phyloP scores from a whole-genome alignment of 2,329 filamentous ascomycete species.

The Microcyclospora pomicola region DNA sequence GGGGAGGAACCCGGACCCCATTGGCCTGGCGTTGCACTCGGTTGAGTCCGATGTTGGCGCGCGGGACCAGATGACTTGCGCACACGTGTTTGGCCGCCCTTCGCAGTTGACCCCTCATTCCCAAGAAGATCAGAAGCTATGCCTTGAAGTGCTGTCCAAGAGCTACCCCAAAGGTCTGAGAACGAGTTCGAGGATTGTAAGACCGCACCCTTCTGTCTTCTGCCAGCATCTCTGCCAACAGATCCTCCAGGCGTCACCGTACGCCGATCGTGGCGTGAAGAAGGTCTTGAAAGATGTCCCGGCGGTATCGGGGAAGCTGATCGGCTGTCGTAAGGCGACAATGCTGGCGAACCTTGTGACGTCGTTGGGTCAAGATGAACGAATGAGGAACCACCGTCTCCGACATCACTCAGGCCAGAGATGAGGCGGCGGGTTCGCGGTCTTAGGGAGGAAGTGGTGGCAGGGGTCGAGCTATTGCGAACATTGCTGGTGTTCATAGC shows the following conservation, averaged over 20 bases:
- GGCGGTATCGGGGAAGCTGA: conserved; percentile 30
- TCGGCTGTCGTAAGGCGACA: conserved; percentile 20
- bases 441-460: conserved; percentile 30
- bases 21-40: conserved; percentile 29
- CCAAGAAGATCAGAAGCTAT: conserved; percentile 36
- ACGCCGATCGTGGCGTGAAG: conserved; percentile 5
- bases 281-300: conserved; percentile 18
- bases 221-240: neutral
- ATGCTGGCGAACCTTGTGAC: conserved; percentile 7
- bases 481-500: conserved; percentile 19
- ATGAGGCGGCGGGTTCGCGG: conserved; percentile 35
- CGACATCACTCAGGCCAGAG: conserved; percentile 31
- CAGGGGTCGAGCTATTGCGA: conserved; percentile 19
- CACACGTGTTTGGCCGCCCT: conserved; percentile 10
- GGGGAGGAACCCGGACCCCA: conserved; percentile 32
- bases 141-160: conserved; percentile 36
- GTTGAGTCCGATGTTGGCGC: conserved; percentile 8
- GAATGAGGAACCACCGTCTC: conserved; percentile 23
- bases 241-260: neutral
- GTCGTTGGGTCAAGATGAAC: conserved; percentile 21
- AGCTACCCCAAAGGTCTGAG: conserved; percentile 34
- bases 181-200: conserved; percentile 17
- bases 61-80: conserved; percentile 18
- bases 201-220: conserved; percentile 9
- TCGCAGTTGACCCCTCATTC: conserved; percentile 19